Evolutionary conservation across 495 filamentous ascomycete species (phyloP).

Genomic region (Poronia punctata): DNA sequence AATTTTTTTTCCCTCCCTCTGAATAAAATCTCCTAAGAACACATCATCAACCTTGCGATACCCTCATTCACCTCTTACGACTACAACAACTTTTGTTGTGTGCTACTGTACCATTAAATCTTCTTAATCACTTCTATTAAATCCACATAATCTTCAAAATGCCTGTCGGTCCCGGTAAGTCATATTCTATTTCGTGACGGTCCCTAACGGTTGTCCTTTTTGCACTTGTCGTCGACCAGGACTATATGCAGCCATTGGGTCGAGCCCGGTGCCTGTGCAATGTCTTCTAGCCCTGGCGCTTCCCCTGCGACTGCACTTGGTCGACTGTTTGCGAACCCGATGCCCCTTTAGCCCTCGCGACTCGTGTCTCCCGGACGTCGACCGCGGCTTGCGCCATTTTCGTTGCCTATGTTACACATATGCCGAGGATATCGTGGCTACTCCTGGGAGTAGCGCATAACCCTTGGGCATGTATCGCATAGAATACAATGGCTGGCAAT

Average conservation of each 20-base stretch:
- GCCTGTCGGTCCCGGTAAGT: slow-evolving; percentile 38
- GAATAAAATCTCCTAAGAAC: slow-evolving; percentile 11
- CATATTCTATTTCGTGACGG: background rate
- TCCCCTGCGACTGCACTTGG: background rate
- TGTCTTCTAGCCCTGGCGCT: too few relatives aligned
- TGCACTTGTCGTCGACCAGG: slow-evolving; percentile 7
- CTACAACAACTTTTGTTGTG: slow-evolving; percentile 20
- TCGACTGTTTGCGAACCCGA: background rate
- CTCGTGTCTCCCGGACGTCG: background rate
- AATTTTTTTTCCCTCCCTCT: slow-evolving; percentile 25
- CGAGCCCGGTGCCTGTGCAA: too few relatives aligned
- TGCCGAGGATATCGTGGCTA: background rate
- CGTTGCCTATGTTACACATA: slow-evolving; percentile 1
- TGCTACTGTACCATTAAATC: slow-evolving; percentile 14
- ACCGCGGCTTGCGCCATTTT: slow-evolving; percentile 35
- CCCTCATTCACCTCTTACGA: slow-evolving; percentile 43
- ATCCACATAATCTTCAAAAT: slow-evolving; percentile 31
- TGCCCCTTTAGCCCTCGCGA: slow-evolving; percentile 1
- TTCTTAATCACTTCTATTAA: slow-evolving; percentile 6
- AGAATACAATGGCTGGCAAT: background rate
- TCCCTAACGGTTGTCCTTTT: slow-evolving; percentile 7
- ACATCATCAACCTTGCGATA: slow-evolving; percentile 9
- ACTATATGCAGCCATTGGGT: slow-evolving; percentile 22
- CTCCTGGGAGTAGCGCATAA: background rate
- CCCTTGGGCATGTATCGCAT: background rate